Evolutionary conservation across 371 early-diverging fungal genomes (phyloP).

Genomic region (Mucor sp.): DNA sequence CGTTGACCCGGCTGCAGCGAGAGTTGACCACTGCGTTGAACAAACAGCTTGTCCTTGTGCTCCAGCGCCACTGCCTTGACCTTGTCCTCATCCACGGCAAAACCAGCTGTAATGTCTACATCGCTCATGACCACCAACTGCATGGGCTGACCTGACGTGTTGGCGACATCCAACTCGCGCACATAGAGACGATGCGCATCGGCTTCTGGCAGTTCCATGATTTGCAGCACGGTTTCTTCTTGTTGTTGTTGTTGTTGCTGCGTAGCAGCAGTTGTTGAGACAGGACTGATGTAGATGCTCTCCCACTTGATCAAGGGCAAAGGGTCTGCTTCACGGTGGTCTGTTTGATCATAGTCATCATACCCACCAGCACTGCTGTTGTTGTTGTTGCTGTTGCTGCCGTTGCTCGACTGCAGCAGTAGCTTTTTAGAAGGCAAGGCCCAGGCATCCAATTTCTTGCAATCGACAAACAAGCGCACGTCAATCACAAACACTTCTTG

Average conservation of each 20-base stretch:
- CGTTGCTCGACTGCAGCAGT: constrained; percentile 15
- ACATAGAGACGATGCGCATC: constrained; percentile 39
- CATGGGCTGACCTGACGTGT: constrained; percentile 54
- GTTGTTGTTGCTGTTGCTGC: too few relatives aligned
- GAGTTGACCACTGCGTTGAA: constrained; percentile 38
- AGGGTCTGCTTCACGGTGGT: constrained; percentile 50
- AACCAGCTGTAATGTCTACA: constrained; percentile 47
- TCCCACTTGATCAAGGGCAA: constrained; percentile 55
- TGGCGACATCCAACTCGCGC: constrained; percentile 54
- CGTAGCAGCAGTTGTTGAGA: constrained; percentile 9
- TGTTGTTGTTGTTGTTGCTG: too few relatives aligned
- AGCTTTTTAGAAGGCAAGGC: constrained; percentile 22
- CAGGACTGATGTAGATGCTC: constrained; percentile 56
- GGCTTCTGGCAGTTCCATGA: constrained; percentile 37
- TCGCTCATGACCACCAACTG: constrained; percentile 60
- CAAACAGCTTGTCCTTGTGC: constrained; percentile 16
- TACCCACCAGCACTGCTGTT: too few relatives aligned
- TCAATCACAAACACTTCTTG: constrained; percentile 66
- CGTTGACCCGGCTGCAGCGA: constrained; percentile 60
- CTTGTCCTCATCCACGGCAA: constrained; percentile 37
- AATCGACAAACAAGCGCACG: constrained; percentile 70
- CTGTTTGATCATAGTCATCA: constrained; percentile 26
- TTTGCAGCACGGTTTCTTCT: constrained; percentile 24
- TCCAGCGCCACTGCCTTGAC: constrained; percentile 12
- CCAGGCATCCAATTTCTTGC: constrained; percentile 42